Base-by-base conservation (phyloP, 305 asterid genomes). In the Petunia hybrid region DNA sequence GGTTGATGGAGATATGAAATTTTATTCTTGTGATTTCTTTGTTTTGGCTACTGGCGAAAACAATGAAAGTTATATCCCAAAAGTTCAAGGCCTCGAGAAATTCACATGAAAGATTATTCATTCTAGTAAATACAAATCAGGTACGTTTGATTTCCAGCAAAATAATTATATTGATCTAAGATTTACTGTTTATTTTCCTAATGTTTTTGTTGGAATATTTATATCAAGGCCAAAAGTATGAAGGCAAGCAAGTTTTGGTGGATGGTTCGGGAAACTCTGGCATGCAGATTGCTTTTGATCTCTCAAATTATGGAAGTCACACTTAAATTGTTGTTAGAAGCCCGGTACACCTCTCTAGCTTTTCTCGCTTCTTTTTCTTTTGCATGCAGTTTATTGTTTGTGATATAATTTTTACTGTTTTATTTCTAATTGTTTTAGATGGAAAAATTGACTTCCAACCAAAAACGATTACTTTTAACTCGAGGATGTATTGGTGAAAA, bases 251-350 rank as follows among this genome's bases (percentile, higher is more conserved):
- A 42, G 87, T 86, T 8, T 61, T 84, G 3, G 85, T 86, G 6
- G 74, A 82, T 13, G 86, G 89, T 12, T 82, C 79, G 22, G 86
- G 86, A 1, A 86, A 86, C 55, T 86, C 89, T 2, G 89, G 87
- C 0, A 84, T 86, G 89, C 84, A 86, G 9, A 74, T 86, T 53
- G 82, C 81, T 56, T 76, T 22, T 39, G 89, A 86, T 82, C 63
- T 86, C 3, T 79, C 82, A 6, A 77, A 82, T 14, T 45, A 39
- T 76, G 69, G 43, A 12, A 78, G 79, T 16, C 42, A 51, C 45
- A 2, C 81, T 9, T 81, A 85, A 0, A 67, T 83, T 22, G 87
- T 82, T 3, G 75, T 86, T 9, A 82, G 84, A 61, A 66, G 75
- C 80, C 68, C 83, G 66, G 86, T 83, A 80, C 56, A 4, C 8